Percentiles rank a stretch among this genome's conserved stretches.
These are phyloP conservation scores for Fusarium ramigenum DNA, from an alignment of 2,329 filamentous ascomycete genomes.

Conservation along the genomic window DNA sequence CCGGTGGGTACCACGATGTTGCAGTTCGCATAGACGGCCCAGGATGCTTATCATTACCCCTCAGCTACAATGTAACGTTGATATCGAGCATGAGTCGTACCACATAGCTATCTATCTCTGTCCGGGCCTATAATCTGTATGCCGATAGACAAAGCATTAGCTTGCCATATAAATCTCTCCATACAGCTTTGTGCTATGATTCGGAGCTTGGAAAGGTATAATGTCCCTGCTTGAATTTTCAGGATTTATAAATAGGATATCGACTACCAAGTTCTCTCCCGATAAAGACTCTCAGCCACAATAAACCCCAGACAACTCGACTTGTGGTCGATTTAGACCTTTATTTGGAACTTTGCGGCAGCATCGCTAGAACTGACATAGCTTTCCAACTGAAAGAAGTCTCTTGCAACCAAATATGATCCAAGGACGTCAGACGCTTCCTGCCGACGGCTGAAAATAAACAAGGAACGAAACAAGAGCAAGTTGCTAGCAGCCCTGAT, in stretches of 20 bases:
- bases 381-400: background rate
- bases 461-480: no score
- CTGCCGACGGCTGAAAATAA: no score
- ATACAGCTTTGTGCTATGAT: background rate
- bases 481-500: no score
- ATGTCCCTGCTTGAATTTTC: no score
- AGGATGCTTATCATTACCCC: background rate
- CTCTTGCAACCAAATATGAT: background rate
- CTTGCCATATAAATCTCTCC: fast-evolving
- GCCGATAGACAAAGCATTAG: fast-evolving
- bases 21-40: background rate
- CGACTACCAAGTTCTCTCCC: no score
- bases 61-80: background rate
- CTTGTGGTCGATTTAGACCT: background rate
- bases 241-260: no score
- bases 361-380: background rate
- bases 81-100: background rate
- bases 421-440: no score
- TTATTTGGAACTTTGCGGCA: background rate
- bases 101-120: no score
- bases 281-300: no score
- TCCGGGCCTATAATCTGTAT: background rate
- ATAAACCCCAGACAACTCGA: no score
- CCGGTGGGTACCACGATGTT: background rate
- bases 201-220: background rate